phyloP scores from a whole-genome alignment of 1,284 basidiomycete species.

The Rugosomyces carneus region DNA sequence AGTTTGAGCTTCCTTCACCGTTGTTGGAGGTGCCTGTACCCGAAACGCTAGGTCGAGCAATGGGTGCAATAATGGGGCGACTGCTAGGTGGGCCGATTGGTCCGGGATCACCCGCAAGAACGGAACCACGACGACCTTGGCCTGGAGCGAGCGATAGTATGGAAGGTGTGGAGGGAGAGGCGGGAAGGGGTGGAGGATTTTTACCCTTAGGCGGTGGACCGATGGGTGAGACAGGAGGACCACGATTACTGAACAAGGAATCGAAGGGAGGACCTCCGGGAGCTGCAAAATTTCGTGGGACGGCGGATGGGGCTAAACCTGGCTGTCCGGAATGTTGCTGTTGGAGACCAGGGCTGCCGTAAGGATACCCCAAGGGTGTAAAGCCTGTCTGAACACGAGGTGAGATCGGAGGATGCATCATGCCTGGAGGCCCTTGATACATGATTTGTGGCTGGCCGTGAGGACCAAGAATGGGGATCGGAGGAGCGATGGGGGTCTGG shows the following conservation, averaged over 20 bases:
- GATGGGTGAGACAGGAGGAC: slow-evolving; percentile 42
- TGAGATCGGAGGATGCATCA: slow-evolving; percentile 43
- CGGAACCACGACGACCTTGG: slow-evolving; percentile 29
- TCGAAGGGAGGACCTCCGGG: slow-evolving; percentile 42
- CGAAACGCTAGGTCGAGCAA: slow-evolving; percentile 39
- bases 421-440: slow-evolving; percentile 39
- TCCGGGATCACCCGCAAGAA: slow-evolving; percentile 37
- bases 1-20: slow-evolving; percentile 47
- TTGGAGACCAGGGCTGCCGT: slow-evolving; percentile 30
- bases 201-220: slow-evolving; percentile 46
- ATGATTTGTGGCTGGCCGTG: slow-evolving; percentile 33
- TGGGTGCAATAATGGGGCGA: slow-evolving; percentile 30
- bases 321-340: slow-evolving; percentile 25
- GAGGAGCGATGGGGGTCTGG: slow-evolving; percentile 35
- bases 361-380: slow-evolving; percentile 42
- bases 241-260: slow-evolving; percentile 32
- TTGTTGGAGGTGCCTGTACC: slow-evolving; percentile 22
- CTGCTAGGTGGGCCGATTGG: slow-evolving; percentile 47
- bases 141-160: slow-evolving; percentile 30
- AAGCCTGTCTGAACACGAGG: slow-evolving; percentile 38
- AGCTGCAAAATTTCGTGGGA: slow-evolving; percentile 44
- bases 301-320: slow-evolving; percentile 42
- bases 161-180: slow-evolving; percentile 24
- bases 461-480: slow-evolving; percentile 31
- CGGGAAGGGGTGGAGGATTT: slow-evolving; percentile 22